These are phyloP conservation scores for Sphaerulina populicola DNA, from an alignment of 2,329 filamentous ascomycete species.

Conservation along the genomic window DNA sequence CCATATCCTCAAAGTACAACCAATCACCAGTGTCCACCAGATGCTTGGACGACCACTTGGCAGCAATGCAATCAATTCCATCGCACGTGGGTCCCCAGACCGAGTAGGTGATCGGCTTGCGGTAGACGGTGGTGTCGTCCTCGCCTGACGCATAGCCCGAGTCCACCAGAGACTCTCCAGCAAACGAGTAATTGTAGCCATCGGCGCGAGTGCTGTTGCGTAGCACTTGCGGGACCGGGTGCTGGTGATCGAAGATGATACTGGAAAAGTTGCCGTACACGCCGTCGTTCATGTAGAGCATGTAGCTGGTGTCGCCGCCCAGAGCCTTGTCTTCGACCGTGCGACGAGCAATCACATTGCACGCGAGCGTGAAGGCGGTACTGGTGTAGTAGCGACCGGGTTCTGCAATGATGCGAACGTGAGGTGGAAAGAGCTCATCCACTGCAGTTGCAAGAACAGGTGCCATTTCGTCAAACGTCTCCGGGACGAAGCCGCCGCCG, in stretches of 20 bases:
- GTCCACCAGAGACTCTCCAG: constrained; percentile 25
- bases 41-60: constrained; percentile 67
- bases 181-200: constrained; percentile 28
- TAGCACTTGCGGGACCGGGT: constrained; percentile 75
- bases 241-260: constrained; percentile 98
- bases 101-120: constrained; percentile 63
- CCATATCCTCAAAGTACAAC: constrained; percentile 99
- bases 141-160: constrained; percentile 31
- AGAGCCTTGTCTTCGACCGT: constrained; percentile 63
- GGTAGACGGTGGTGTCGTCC: constrained; percentile 39
- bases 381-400: constrained; percentile 95
- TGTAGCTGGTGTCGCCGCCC: constrained; percentile 63
- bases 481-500: constrained; percentile 83
- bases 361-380: constrained; percentile 85
- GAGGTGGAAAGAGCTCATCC: constrained; percentile 77
- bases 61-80: constrained; percentile 88
- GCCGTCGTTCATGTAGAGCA: constrained; percentile 96
- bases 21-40: constrained; percentile 88
- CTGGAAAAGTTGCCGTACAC: constrained; percentile 98
- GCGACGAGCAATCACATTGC: constrained; percentile 91
- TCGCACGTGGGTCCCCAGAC: constrained; percentile 98
- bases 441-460: constrained; percentile 68
- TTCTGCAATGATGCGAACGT: constrained; percentile 84
- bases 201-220: constrained; percentile 23
- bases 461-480: constrained; percentile 88